Conservation (phyloP, 2,329 filamentous ascomycete genomes). For the Fusarium buxicola region DNA sequence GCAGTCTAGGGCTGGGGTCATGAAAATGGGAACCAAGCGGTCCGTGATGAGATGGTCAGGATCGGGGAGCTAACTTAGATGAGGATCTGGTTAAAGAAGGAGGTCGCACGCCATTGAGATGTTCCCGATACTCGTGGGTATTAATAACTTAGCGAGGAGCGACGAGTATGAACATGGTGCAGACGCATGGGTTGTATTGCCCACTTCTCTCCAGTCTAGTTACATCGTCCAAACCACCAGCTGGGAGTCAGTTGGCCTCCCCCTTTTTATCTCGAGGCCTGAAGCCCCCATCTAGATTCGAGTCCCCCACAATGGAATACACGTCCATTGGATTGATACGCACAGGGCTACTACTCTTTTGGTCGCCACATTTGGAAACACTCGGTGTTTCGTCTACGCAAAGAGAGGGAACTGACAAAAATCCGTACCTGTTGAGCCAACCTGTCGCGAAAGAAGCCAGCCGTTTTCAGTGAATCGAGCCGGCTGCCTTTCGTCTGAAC, state of each 20-base stretch:
- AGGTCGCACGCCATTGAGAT: not conserved
- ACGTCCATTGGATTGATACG: constrained; percentile 2
- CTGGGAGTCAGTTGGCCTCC: not conserved
- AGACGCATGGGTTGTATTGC: no score
- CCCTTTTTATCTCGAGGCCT: constrained; percentile 19
- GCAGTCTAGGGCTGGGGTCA: constrained; percentile 37
- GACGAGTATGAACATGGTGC: no score
- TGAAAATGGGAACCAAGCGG: constrained; percentile 31
- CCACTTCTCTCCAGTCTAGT: no score
- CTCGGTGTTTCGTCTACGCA: constrained; percentile 1
- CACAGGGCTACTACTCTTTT: constrained; percentile 12
- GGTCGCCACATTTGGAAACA: not conserved
- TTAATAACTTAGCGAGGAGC: no score
- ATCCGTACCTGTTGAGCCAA: not conserved
- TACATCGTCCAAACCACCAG: no score
- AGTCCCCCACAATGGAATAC: constrained; percentile 16
- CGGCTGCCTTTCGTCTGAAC: not conserved
- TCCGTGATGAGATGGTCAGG: constrained; percentile 36
- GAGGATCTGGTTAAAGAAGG: not conserved
- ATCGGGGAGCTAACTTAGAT: constrained; percentile 17
- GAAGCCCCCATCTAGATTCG: not conserved
- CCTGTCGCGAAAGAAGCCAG: no score
- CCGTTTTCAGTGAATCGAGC: not conserved
- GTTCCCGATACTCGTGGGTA: no score
- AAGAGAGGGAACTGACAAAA: not conserved